Base-by-base conservation (phyloP, 179 eudicot genomes). In the Camellia oleifera region DNA sequence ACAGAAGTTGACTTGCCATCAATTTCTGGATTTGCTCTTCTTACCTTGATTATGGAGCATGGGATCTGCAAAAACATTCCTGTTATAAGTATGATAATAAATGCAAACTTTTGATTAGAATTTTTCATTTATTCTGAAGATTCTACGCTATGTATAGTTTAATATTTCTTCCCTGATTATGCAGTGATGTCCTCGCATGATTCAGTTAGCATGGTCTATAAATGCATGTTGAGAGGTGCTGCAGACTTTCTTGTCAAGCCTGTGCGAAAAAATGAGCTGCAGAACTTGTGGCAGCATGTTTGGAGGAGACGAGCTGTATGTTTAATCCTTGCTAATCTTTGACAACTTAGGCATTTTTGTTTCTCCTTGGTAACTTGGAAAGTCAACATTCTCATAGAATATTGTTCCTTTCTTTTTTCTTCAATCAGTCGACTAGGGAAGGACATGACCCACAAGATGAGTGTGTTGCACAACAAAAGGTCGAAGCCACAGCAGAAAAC, bases 141-240 rank as follows among this genome's bases (percentile, higher is more conserved):
- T 12, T 50, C 61, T 2, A 73, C 60, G 40, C 23, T 40, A 7
- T 17, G 72, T 76, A 0, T n/a, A 15, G 20, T 9, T 74, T 20
- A 54, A 53, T 32, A 26, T 26, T 54, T 53, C 4, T 69, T 81
- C 32, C 57, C 56, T 74, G 54, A 76, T 64, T 78, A 46, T 89
- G 91, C 93, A 95, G 99, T 95, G 99, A 96, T 91, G 99, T 92
- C 98, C 32, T 83, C 87, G 4, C 78, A 90, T 0, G 97, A 96
- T 84, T 88, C 97, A 12, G 86, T 95, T 70, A 88, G 92, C 81
- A 96, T 84, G 72, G 99, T 92, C 65, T 94, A 90, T 56, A 92
- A 90, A 61, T 94, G 99, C 86, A 90, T 96, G 98, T 68, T 89
- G 85, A 94, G 84, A 84, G 99, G 98, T 68, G 98, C 98, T 5